Evolutionary conservation across 108 stramenopile genomes (phyloP).

Genomic region (Nitzschia sp.): DNA sequence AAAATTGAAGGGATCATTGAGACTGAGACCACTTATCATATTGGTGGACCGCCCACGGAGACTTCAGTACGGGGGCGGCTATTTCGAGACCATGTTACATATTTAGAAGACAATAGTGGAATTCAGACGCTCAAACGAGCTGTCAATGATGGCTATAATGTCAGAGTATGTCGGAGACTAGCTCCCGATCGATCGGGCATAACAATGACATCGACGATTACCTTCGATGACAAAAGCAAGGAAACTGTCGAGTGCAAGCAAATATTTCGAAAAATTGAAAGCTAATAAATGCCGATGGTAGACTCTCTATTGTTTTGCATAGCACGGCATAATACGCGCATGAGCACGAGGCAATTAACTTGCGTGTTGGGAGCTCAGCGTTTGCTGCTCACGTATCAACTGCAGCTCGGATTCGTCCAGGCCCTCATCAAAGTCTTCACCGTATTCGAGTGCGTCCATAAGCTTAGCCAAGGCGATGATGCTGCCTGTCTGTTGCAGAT

Average conservation of each 20-base stretch:
- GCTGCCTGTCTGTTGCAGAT: slow-evolving; percentile 80
- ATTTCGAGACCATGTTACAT: slow-evolving; percentile 50
- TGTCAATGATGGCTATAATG: slow-evolving; percentile 44
- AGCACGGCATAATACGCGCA: neutral
- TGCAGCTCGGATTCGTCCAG: slow-evolving; percentile 41
- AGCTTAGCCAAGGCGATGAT: slow-evolving; percentile 86
- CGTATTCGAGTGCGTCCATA: slow-evolving; percentile 83
- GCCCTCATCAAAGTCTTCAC: slow-evolving; percentile 60
- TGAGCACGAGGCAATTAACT: neutral
- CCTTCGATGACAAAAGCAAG: slow-evolving; percentile 32
- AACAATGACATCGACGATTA: slow-evolving; percentile 24
- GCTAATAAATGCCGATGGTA: neutral
- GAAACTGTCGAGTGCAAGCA: slow-evolving; percentile 34
- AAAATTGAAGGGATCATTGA: slow-evolving; percentile 57
- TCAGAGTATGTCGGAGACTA: slow-evolving; percentile 35
- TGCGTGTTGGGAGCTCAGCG: slow-evolving; percentile 30
- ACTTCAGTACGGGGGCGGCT: slow-evolving; percentile 45
- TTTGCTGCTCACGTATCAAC: slow-evolving; percentile 47
- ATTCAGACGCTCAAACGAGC: slow-evolving; percentile 46
- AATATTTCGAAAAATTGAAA: slow-evolving; percentile 35
- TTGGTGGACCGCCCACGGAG: slow-evolving; percentile 49
- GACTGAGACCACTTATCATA: slow-evolving; percentile 51
- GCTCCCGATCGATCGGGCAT: slow-evolving; percentile 35
- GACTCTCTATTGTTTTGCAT: too few relatives aligned
- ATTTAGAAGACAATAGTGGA: slow-evolving; percentile 37